Conservation (phyloP, 176 grass and related monocot genomes). For the Oryza meyeriana region DNA sequence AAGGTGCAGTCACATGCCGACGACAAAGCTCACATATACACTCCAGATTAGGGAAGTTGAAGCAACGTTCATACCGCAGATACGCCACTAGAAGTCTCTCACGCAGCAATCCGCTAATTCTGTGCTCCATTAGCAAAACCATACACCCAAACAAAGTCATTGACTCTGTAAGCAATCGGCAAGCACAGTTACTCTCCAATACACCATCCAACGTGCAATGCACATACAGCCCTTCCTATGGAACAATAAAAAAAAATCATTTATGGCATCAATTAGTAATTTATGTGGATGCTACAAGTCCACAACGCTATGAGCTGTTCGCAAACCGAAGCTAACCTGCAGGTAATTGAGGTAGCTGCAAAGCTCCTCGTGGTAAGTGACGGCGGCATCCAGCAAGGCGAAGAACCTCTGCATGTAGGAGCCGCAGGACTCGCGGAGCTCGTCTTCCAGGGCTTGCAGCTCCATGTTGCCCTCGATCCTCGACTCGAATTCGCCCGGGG, state of each 20-base stretch:
- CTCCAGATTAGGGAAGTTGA: conserved; percentile 54
- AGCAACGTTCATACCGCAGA: conserved; percentile 44
- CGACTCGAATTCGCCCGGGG: conserved; percentile 61
- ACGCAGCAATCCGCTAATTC: conserved; percentile 45
- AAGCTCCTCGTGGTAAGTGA: conserved; percentile 62
- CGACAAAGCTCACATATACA: conserved; percentile 54
- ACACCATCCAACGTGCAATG: conserved; percentile 69
- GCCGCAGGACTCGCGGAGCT: conserved; percentile 59
- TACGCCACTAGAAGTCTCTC: conserved; percentile 68
- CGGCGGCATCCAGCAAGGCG: conserved; percentile 52
- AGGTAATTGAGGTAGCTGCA: conserved; percentile 62
- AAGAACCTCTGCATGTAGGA: conserved; percentile 66
- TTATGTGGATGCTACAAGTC: not conserved
- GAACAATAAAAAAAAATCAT: not conserved
- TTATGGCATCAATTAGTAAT: not conserved
- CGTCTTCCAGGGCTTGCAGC: conserved; percentile 65
- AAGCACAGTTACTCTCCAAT: conserved; percentile 40
- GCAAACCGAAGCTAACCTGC: conserved; percentile 36
- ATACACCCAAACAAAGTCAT: conserved; percentile 62
- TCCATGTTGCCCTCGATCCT: conserved; percentile 51
- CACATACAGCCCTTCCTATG: conserved; percentile 60
- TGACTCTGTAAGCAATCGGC: conserved; percentile 57
- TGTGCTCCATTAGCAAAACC: conserved; percentile 60
- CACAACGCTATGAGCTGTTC: not conserved
- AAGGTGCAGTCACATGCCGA: conserved; percentile 17